phyloP scores from a whole-genome alignment of 306 rosid genomes.

The Castanea crenata region DNA sequence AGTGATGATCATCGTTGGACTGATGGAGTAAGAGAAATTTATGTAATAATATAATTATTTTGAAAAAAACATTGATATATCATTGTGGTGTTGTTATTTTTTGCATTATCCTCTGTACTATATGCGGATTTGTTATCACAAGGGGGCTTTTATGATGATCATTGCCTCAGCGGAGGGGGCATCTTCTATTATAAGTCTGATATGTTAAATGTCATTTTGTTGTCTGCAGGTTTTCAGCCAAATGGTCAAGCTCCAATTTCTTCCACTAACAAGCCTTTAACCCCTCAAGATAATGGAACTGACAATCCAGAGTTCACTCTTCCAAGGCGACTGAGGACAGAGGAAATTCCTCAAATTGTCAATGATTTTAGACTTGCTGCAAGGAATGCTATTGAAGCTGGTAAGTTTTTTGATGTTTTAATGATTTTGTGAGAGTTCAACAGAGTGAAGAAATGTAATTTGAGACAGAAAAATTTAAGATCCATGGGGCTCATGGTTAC shows the following conservation, averaged over 20 bases:
- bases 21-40: too few relatives aligned
- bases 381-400: constrained; percentile 61
- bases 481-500: not conserved
- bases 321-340: constrained; percentile 46
- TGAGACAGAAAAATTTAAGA: too few relatives aligned
- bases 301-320: constrained; percentile 38
- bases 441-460: not conserved
- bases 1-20: too few relatives aligned
- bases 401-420: constrained; percentile 13
- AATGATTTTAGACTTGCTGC: constrained; percentile 54
- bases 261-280: constrained; percentile 50
- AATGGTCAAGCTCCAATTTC: constrained; percentile 56
- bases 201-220: too few relatives aligned
- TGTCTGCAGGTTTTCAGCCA: constrained; percentile 44
- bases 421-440: not conserved
- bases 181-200: too few relatives aligned
- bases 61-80: too few relatives aligned
- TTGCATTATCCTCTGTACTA: too few relatives aligned
- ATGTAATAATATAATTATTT: too few relatives aligned
- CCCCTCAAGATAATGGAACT: constrained; percentile 26
- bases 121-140: too few relatives aligned
- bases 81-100: too few relatives aligned
- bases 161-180: too few relatives aligned
- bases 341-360: constrained; percentile 50
- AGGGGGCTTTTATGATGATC: too few relatives aligned